These are phyloP conservation scores for Fraxinus angustifolia DNA, from an alignment of 305 asterid genomes.

Conservation along the genomic window DNA sequence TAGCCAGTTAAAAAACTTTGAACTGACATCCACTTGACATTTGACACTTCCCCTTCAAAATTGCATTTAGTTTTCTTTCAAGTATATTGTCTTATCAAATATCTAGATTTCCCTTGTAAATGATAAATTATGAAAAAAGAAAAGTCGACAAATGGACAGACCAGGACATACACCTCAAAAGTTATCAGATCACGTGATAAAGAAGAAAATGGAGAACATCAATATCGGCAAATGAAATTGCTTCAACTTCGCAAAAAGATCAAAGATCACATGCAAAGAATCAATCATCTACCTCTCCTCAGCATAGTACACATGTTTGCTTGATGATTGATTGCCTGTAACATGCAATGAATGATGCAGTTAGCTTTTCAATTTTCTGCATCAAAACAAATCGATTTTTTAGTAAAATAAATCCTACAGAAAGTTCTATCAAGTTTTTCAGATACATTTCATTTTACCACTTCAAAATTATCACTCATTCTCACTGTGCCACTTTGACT, in stretches of 20 bases:
- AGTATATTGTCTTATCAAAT: not conserved
- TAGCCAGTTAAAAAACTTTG: not conserved
- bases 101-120: not conserved
- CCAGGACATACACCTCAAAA: not conserved
- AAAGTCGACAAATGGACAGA: not conserved
- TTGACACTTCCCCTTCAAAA: not conserved
- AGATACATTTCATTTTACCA: no score
- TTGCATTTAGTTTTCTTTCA: not conserved
- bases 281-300: slow-evolving; percentile 51
- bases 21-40: not conserved
- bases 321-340: slow-evolving; percentile 44
- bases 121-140: not conserved
- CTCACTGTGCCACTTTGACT: no score
- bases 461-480: no score
- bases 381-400: slow-evolving; percentile 19
- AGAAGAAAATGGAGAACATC: not conserved
- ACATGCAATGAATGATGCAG: slow-evolving; percentile 43
- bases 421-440: no score
- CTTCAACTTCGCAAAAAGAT: not conserved
- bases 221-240: not conserved
- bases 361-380: slow-evolving; percentile 76
- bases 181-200: not conserved
- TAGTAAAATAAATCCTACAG: slow-evolving; percentile 31
- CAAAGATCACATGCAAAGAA: not conserved
- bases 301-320: slow-evolving; percentile 58